Percentiles rank a stretch among this genome's conserved stretches.
These are phyloP conservation scores for Myxozyma neotropica DNA, from an alignment of 805 yeast species.

Conservation along the genomic window DNA sequence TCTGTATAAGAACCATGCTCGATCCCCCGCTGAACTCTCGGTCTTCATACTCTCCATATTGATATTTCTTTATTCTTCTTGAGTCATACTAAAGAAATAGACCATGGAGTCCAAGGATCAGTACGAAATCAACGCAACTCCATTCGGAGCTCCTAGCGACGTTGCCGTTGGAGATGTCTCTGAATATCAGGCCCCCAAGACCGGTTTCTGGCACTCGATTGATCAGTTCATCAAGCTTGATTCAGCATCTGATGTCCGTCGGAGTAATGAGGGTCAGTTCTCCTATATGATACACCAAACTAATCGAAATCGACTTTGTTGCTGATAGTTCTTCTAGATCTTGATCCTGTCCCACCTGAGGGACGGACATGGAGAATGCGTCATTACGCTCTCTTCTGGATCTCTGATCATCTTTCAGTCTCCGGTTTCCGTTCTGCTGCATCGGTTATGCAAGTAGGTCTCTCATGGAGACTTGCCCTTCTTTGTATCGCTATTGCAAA, in stretches of 20 bases:
- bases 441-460: conserved; percentile 49
- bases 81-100: neutral
- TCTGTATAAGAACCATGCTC: too few species aligned
- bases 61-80: neutral
- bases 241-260: conserved; percentile 11
- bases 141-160: neutral
- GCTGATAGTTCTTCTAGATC: conserved; percentile 15
- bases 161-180: conserved; percentile 4
- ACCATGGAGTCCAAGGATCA: conserved; percentile 1
- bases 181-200: conserved; percentile 1
- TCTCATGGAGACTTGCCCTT: conserved; percentile 51
- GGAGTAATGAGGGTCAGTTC: conserved; percentile 16
- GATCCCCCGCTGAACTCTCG: too few species aligned
- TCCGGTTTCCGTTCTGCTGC: conserved; percentile 50
- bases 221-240: conserved; percentile 23
- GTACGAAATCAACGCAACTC: neutral
- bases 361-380: conserved; percentile 53
- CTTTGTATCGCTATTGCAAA: conserved; percentile 50
- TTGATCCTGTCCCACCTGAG: conserved; percentile 32
- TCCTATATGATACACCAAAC: neutral
- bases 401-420: conserved; percentile 41
- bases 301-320: neutral
- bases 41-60: neutral
- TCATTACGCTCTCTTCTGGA: conserved; percentile 44
- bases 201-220: conserved; percentile 16